These are phyloP conservation scores for Magnaporthiopsis incrustans DNA, from an alignment of 2,329 filamentous ascomycete species.

Conservation along the genomic window DNA sequence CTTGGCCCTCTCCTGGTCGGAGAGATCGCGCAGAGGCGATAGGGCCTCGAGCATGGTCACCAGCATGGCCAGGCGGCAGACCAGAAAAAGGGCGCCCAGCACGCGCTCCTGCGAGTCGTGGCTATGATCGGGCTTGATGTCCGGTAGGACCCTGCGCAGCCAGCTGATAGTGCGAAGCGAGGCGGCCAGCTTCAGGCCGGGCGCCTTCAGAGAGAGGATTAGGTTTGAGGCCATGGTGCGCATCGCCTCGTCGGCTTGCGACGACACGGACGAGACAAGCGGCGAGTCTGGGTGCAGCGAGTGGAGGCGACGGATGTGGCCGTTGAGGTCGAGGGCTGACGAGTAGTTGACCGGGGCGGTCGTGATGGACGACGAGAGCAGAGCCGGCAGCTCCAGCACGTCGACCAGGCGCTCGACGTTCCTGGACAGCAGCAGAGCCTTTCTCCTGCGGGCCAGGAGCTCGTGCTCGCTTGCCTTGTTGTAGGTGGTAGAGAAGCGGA, in stretches of 20 bases:
- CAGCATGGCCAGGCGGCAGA: conserved; percentile 76
- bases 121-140: conserved; percentile 46
- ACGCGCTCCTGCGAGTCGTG: conserved; percentile 48
- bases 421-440: conserved; percentile 70
- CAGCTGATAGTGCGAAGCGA: conserved; percentile 88
- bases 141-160: conserved; percentile 79
- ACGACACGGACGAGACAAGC: conserved; percentile 63
- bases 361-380: conserved; percentile 73
- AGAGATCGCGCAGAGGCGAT: conserved; percentile 77
- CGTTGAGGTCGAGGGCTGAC: conserved; percentile 81
- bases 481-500: conserved; percentile 76
- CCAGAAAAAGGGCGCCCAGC: conserved; percentile 76
- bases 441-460: conserved; percentile 65
- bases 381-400: conserved; percentile 78
- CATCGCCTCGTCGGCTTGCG: conserved; percentile 80
- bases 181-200: conserved; percentile 76
- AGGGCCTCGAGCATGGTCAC: conserved; percentile 73
- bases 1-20: conserved; percentile 68
- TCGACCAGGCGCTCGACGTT: conserved; percentile 88
- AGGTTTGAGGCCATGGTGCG: conserved; percentile 81
- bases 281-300: conserved; percentile 73
- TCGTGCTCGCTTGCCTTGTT: conserved; percentile 63
- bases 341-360: conserved; percentile 67
- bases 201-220: conserved; percentile 66
- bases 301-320: conserved; percentile 84